Base-by-base conservation (phyloP, 2,329 filamentous ascomycete genomes). In the Cytospora leucostoma region DNA sequence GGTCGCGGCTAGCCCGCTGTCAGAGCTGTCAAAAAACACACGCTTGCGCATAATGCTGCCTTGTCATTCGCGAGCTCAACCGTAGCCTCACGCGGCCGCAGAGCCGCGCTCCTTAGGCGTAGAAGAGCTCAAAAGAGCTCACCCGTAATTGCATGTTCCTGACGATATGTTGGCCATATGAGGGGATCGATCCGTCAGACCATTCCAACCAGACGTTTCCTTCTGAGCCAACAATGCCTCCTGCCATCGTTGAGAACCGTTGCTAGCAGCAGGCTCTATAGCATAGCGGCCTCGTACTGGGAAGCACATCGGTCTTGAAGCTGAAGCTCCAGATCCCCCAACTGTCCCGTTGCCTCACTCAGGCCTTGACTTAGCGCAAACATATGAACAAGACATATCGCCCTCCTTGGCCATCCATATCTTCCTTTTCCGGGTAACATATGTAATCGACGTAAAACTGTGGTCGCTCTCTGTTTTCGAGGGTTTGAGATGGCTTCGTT, bases 141-240 rank as follows among this genome's bases (percentile, higher is more conserved):
- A 51, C 47, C 58, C 27, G 51, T 55, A 32, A n/a, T 55, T n/a
- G 51, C 21, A 32, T 49, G 47, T 54, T 55, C n/a, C 37, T 61
- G 58, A 61, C 58, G 38, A 44, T 32, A 61, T 15, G 15, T 19
- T 33, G 47, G 4, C 51, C 58, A 55, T 55, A 12, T 47, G 37
- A n/a, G 32, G 38, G 19, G 44, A 49, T 55, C 51, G 55, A 37
- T 32, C 58, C 58, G 32, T n/a, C 50, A 49, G 27, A 27, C n/a
- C 2, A 17, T 17, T 11, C 21, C 32, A 35, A 19, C 12, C 19
- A 32, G 32, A 33, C 35, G n/a, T 13, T n/a, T 47, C 17, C n/a
- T 5, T n/a, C 4, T 47, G 19, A n/a, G 44, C n/a, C 12, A 19
- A 21, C 6, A 47, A 7, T 44, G 40, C 44, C 35, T 15, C 38